Evolutionary conservation across 1,284 basidiomycete genomes (phyloP).

Genomic region (Ceratobasidium sp.): DNA sequence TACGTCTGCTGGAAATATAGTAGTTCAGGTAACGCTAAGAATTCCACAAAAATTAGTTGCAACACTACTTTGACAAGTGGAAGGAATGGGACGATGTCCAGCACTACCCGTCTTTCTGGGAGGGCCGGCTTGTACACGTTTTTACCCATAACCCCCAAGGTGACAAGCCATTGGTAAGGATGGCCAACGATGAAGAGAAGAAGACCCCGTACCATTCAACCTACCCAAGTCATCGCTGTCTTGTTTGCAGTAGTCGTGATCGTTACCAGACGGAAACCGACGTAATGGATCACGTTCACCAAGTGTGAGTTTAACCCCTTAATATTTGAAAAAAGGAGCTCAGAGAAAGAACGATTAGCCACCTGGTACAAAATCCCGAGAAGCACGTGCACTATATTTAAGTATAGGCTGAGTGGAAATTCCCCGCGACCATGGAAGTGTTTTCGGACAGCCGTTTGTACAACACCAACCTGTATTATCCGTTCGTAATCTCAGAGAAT

Average conservation of each 20-base stretch:
- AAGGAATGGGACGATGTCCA: not conserved
- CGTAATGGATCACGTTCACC: not conserved
- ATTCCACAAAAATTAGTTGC: not conserved
- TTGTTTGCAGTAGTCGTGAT: not conserved
- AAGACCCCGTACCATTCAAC: not conserved
- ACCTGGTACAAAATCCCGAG: not conserved
- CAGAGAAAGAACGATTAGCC: not conserved
- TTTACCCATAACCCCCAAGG: constrained; percentile 1
- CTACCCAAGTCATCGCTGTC: not conserved
- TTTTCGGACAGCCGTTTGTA: no score
- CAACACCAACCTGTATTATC: no score
- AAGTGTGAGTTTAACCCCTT: not conserved
- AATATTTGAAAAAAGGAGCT: no score
- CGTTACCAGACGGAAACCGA: not conserved
- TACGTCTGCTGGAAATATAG: not conserved
- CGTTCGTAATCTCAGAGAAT: no score
- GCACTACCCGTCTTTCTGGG: not conserved
- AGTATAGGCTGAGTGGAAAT: no score
- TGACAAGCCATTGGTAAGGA: not conserved
- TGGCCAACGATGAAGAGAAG: constrained; percentile 6
- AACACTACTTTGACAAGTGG: constrained; percentile 1
- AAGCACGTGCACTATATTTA: not conserved
- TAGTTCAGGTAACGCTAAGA: not conserved
- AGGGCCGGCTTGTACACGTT: not conserved
- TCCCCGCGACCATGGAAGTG: no score